Base-by-base conservation (phyloP, 108 stramenopile species). In the Seminavis robusta region DNA sequence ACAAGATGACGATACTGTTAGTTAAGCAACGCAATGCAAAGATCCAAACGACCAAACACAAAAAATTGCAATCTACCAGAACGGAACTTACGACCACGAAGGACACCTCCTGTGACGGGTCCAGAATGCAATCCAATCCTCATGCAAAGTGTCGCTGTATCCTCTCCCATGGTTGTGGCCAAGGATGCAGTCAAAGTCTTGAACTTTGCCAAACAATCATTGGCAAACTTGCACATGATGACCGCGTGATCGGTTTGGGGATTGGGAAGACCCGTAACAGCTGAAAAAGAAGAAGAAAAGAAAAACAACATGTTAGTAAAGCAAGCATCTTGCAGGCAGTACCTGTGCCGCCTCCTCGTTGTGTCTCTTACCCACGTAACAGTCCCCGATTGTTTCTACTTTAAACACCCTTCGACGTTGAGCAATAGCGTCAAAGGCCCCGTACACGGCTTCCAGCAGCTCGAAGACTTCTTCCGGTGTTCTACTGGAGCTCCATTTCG, bases 381-480 rank as follows among this genome's bases (percentile, higher is more conserved):
- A 55, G 13, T 55, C 53, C 4, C 53, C 53, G 27, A 55, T 55
- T 28, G 39, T 55, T 17, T 55, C 39, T n/a, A n/a, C n/a, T n/a
- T n/a, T n/a, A n/a, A n/a, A n/a, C n/a, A n/a, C n/a, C n/a, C n/a
- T n/a, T 6, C 42, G 42, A 10, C 42, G 42, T 21, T 43, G 20
- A 9, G 75, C 75, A 4, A 72, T 33, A 24, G 33, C 59, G 33
- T 76, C 71, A 29, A 77, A 77, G 21, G 67, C 72, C 67, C 72
- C 69, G 52, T 73, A 77, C 10, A 77, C 25, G 7, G 38, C 43
- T 32, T 77, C 76, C 4, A 77, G 67, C 1, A 77, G 76, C 13
- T 27, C 36, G 52, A 77, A 77, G 1, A 77, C 76, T 34, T 73
- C 63, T 34, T 57, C 48, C 3, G 76, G 76, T 10, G 67, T 57